Conservation (phyloP, 768 basidiomycete species). For the Daedaleopsis nitida region DNA sequence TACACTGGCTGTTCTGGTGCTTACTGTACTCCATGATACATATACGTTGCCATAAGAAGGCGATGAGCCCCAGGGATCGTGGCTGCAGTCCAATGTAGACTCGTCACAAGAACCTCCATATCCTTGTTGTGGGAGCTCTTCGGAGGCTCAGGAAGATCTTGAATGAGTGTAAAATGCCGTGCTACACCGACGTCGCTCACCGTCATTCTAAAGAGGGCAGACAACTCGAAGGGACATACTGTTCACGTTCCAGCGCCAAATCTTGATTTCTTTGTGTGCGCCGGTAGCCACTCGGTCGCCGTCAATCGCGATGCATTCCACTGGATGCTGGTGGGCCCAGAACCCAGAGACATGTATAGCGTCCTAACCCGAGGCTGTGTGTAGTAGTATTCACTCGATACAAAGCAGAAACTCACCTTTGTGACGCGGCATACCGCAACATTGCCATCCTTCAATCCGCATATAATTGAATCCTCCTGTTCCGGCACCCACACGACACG, state of each 20-base stretch:
- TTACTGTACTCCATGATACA: conserved; percentile 1
- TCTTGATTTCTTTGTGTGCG: not conserved
- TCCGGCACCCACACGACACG: not conserved
- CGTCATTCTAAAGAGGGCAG: no score
- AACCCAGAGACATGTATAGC: not conserved
- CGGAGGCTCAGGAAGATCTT: not conserved
- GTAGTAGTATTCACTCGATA: no score
- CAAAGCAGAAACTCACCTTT: no score
- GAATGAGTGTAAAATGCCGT: no score
- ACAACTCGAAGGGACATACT: no score
- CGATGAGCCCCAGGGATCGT: not conserved
- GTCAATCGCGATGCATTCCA: not conserved
- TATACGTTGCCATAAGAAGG: not conserved
- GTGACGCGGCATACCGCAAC: no score
- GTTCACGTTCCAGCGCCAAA: conserved; percentile 2
- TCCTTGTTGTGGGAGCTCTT: not conserved
- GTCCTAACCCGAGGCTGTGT: no score
- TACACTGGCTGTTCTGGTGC: not conserved
- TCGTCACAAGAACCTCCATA: not conserved
- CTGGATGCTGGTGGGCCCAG: not conserved
- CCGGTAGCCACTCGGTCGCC: not conserved
- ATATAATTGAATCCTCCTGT: not conserved
- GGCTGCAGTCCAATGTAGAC: conserved; percentile 5
- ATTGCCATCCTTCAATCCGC: not conserved
- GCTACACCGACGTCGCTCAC: no score